Base-by-base conservation (phyloP, 768 basidiomycete species). In the Mycena sanguinolenta region DNA sequence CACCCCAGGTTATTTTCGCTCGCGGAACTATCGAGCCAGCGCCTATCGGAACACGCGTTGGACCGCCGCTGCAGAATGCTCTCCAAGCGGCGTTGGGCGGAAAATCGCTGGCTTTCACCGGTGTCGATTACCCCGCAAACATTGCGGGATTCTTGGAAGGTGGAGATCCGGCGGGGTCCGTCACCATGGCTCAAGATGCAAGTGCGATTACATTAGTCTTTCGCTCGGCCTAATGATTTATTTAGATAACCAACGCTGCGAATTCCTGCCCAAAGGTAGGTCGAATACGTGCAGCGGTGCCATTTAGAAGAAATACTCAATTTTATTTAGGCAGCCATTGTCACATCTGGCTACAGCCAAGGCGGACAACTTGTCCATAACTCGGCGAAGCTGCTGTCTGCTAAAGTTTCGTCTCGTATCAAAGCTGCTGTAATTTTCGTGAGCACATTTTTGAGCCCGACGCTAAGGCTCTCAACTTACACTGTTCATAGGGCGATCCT, bases 111-210 rank as follows among this genome's bases (percentile, higher is more conserved):
- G 79, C 71, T 27, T 85, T 85, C 65, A 73, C 75, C 12, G 83
- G 83, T 17, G 79, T 84, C 28, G 65, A 81, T 53, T 84, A 84
- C 38, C 73, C 83, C 0, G 83, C 83, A 1, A 70, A 54, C 34
- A 70, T 84, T 23, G 75, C 73, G n/a, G 82, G 83, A 10, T 84
- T 82, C 73, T 65, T 83, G 36, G 79, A 76, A 36, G 84, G 83
- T 0, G 84, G 84, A 28, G 80, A 82, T 67, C 77, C 74, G 0
- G 70, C 75, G 6, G 83, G 82, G n/a, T 79, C 81, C 1, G 66
- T 73, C 23, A 82, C 79, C 12, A 83, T 84, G 83, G 82, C 81
- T 5, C 72, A 69, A 38, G 76, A 79, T 39, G 78, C 81, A 6
- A 75, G 66, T 54, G 59, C 67, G 38, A 49, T 23, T 59, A 5